Conservation (phyloP, 2,329 filamentous ascomycete genomes). For the Trichoderma brevicompactum region DNA sequence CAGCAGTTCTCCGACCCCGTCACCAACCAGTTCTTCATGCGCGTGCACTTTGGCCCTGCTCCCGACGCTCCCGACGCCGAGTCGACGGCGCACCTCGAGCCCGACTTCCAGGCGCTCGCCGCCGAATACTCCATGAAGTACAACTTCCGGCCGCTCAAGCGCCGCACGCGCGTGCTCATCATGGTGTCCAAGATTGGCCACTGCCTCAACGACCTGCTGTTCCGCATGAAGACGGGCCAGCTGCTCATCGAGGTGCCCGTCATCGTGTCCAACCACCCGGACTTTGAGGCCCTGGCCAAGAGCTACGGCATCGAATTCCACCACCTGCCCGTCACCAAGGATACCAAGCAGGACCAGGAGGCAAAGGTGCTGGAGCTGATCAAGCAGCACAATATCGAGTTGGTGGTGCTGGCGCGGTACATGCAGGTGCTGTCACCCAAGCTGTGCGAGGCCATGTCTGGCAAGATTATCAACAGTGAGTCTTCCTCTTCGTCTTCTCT, state of each 20-base stretch:
- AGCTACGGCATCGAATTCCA: conserved; percentile 79
- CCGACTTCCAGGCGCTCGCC: conserved; percentile 65
- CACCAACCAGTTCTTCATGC: conserved; percentile 83
- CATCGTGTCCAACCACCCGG: conserved; percentile 82
- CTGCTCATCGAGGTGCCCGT: conserved; percentile 69
- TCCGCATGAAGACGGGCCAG: conserved; percentile 75
- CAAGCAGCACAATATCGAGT: conserved; percentile 69
- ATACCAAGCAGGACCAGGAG: conserved; percentile 78
- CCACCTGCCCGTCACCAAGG: conserved; percentile 78
- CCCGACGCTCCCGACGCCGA: conserved; percentile 41
- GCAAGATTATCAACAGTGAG: conserved; percentile 76
- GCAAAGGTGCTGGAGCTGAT: conserved; percentile 71
- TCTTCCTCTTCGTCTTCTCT: background rate
- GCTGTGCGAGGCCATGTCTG: conserved; percentile 78
- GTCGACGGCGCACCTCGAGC: conserved; percentile 56
- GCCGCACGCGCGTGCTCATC: conserved; percentile 78
- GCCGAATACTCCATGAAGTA: conserved; percentile 69
- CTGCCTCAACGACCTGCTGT: conserved; percentile 82
- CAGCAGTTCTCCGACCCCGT: conserved; percentile 81
- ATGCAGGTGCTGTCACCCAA: conserved; percentile 83
- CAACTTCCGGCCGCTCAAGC: conserved; percentile 67
- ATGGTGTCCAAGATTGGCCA: conserved; percentile 91
- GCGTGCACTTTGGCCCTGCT: conserved; percentile 76
- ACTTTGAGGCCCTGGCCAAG: conserved; percentile 69
- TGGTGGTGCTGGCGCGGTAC: conserved; percentile 81